phyloP scores from a whole-genome alignment of 306 rosid genomes.

The Nissolia schottii region DNA sequence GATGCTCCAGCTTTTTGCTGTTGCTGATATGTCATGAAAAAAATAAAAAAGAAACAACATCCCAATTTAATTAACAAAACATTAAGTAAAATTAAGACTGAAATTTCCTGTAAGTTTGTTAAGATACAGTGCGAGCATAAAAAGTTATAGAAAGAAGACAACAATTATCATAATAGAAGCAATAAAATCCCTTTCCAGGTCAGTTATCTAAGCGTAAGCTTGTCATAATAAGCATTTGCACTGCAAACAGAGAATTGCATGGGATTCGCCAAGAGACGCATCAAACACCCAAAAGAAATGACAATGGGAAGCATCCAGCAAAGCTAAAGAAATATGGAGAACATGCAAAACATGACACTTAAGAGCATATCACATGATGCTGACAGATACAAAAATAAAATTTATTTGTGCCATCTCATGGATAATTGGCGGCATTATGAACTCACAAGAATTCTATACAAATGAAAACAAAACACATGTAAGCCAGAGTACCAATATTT shows the following conservation, averaged over 20 bases:
- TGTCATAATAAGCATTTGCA: conserved; percentile 15
- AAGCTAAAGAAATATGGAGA: conserved; percentile 1
- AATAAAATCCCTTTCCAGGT: conserved; percentile 12
- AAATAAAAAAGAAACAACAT: conserved; percentile 4
- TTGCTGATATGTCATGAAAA: conserved; percentile 42
- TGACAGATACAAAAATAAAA: conserved; percentile 1
- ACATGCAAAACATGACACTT: conserved; percentile 4
- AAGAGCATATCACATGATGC: not conserved
- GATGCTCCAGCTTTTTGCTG: conserved; percentile 68
- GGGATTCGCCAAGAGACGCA: conserved; percentile 3
- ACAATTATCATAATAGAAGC: conserved; percentile 3
- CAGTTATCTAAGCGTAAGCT: conserved; percentile 19
- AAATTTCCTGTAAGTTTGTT: not conserved
- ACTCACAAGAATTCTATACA: conserved; percentile 1
- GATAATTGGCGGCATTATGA: not conserved
- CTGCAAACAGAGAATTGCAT: not conserved
- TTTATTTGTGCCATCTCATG: not conserved
- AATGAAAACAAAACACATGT: not conserved
- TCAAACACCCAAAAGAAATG: not conserved
- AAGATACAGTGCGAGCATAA: conserved; percentile 13
- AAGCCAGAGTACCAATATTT: conserved; percentile 5
- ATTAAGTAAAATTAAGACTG: not conserved
- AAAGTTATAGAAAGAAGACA: conserved; percentile 1
- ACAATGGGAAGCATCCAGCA: conserved; percentile 2
- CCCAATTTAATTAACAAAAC: conserved; percentile 25